Percentiles rank a stretch among this genome's conserved stretches.
These are phyloP conservation scores for Eremochloa ophiuroides DNA, from an alignment of 176 grass and related monocot genomes.

Conservation along the genomic window DNA sequence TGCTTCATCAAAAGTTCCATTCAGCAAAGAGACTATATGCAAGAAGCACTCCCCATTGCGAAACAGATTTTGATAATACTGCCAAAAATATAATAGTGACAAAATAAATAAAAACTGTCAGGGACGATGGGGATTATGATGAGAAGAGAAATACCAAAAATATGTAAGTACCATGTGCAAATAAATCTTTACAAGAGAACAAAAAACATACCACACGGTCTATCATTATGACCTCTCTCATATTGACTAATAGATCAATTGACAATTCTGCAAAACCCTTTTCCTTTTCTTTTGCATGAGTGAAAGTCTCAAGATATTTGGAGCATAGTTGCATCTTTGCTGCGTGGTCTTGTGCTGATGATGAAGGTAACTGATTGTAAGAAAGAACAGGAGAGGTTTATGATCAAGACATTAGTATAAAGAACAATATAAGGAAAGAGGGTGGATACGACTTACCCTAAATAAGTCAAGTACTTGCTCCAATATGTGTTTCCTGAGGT, in stretches of 20 bases:
- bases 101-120: slow-evolving; percentile 8
- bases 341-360: slow-evolving; percentile 67
- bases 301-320: slow-evolving; percentile 86
- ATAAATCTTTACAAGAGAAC: background rate
- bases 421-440: slow-evolving; percentile 14
- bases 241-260: slow-evolving; percentile 84
- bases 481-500: slow-evolving; percentile 61
- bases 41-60: slow-evolving; percentile 87
- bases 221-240: slow-evolving; percentile 86
- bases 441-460: slow-evolving; percentile 50
- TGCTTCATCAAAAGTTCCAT: slow-evolving; percentile 78
- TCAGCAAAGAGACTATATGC: slow-evolving; percentile 91
- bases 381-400: slow-evolving; percentile 33
- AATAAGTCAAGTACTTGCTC: slow-evolving; percentile 91
- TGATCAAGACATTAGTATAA: slow-evolving; percentile 26
- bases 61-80: slow-evolving; percentile 96
- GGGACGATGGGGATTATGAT: slow-evolving; percentile 7
- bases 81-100: slow-evolving; percentile 22
- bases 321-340: slow-evolving; percentile 89
- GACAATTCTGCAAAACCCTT: slow-evolving; percentile 63
- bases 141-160: slow-evolving; percentile 24
- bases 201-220: slow-evolving; percentile 59
- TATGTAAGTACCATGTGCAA: slow-evolving; percentile 2
- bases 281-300: slow-evolving; percentile 76
- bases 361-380: slow-evolving; percentile 57